Evolutionary conservation across 2,329 filamentous ascomycete species (phyloP).

Genomic region (Pseudocercospora musae): DNA sequence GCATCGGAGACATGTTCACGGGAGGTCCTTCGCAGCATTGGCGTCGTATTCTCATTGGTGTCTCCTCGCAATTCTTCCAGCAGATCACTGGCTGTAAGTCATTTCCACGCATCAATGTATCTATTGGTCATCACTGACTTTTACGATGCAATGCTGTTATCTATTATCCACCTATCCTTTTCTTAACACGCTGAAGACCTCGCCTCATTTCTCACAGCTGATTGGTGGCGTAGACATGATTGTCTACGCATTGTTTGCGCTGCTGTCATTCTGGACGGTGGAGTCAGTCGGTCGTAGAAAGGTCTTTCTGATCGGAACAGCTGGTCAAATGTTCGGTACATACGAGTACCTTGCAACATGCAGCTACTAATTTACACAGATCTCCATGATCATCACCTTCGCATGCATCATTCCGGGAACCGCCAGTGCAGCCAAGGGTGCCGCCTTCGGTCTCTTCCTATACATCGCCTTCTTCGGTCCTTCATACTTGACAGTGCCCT

Average conservation of each 20-base stretch:
- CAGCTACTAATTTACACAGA: neutral
- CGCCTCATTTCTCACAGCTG: constrained; percentile 40
- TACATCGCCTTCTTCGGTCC: constrained; percentile 68
- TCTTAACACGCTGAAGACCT: constrained; percentile 49
- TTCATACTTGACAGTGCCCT: constrained; percentile 35
- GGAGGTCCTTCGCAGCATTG: constrained; percentile 3
- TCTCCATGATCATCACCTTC: constrained; percentile 49
- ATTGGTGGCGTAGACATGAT: constrained; percentile 52
- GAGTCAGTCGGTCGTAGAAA: constrained; percentile 56
- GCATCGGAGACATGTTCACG: neutral
- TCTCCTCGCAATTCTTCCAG: constrained; percentile 5
- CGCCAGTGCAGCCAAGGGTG: constrained; percentile 33
- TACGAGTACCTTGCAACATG: neutral
- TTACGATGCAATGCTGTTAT: constrained; percentile 22
- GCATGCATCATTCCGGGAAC: constrained; percentile 37
- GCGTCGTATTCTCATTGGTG: neutral
- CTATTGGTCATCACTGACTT: neutral
- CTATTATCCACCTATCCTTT: constrained; percentile 42
- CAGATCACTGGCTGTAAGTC: neutral
- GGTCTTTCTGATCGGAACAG: constrained; percentile 40
- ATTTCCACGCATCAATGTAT: neutral
- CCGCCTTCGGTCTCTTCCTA: constrained; percentile 61
- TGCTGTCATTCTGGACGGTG: constrained; percentile 41
- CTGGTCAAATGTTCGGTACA: constrained; percentile 47
- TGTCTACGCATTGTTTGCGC: constrained; percentile 45